Base-by-base conservation (phyloP, 2,329 filamentous ascomycete species). In the Parafenestella ontariensis region DNA sequence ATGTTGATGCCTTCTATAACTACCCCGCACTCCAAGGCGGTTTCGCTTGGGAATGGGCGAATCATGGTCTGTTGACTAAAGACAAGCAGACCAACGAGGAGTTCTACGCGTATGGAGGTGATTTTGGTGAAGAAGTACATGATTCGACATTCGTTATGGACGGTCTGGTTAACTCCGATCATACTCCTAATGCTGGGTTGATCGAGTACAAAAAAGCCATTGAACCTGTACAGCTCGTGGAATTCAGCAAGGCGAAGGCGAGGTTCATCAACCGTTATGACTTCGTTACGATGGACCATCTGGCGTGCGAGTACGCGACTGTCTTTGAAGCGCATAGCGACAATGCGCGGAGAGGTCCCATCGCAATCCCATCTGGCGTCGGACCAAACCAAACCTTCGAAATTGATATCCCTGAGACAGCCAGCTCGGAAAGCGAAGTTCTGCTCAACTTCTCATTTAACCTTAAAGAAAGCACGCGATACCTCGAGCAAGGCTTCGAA, bases 1-100 rank as follows among this genome's bases (percentile, higher is more conserved):
- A 91, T 55, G 79, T 88, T 44, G 79, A 86, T 36, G 80, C 82
- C 0, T 91, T 90, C 75, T 82, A 83, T 28, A 79, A 79, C 24
- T 78, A 89, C 54, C 82, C 82, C 0, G 81, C 82, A 2, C 79
- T 90, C 0, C 87, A 90, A 65, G 88, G 88, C 10, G 88, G 88
- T 0, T 77, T 77, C 65, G 72, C 77, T 0, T 80, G 78, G 78
- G 78, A 80, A 46, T 79, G 78, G 77, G 76, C 77, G 1, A 80
- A 80, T 29, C 78, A 80, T 40, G 78, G 78, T 13, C 70, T 79
- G 2, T 54, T 77, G 17, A 77, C 71, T 5, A 78, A 78, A 52
- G 73, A 73, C 42, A 71, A 74, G 39, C 59, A 73, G 18, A 73
- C 71, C 3, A 70, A 71, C 17, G 74, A 77, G 4, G 64, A 72